Conservation (phyloP, 495 filamentous ascomycete species). For the Hypoxylon rickii region DNA sequence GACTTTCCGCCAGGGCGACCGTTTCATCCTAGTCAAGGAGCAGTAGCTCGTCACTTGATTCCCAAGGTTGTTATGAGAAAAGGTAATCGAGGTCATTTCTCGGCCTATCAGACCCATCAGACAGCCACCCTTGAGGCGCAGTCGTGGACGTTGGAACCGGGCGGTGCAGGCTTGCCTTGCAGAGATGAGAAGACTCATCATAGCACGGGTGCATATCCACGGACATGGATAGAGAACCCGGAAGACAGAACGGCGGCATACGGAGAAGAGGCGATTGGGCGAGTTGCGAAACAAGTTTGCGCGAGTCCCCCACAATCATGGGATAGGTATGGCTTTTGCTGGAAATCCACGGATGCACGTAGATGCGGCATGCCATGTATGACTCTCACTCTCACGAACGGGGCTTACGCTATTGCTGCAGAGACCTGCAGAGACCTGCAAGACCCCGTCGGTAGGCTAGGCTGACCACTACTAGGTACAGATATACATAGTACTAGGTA, state of each 20-base stretch:
- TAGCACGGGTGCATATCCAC: not conserved
- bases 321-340: no score
- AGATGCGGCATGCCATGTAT: no score
- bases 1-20: constrained; percentile 16
- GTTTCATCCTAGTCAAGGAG: constrained; percentile 12
- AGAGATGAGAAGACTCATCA: constrained; percentile 26
- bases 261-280: constrained; percentile 37
- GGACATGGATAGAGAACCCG: constrained; percentile 14
- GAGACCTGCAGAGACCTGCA: no score
- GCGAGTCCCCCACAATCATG: constrained; percentile 24
- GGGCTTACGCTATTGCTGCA: constrained; percentile 18
- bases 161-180: constrained; percentile 29
- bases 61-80: constrained; percentile 15
- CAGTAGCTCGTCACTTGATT: constrained; percentile 30
- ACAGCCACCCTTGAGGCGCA: constrained; percentile 43
- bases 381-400: constrained; percentile 8
- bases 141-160: constrained; percentile 33
- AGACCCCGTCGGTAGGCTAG: no score
- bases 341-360: no score
- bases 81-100: constrained; percentile 22
- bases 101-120: constrained; percentile 35
- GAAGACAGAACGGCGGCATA: constrained; percentile 5
- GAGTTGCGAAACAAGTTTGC: constrained; percentile 30
- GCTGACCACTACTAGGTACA: constrained; percentile 23
- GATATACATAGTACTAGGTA: constrained; percentile 16